Evolutionary conservation across 495 filamentous ascomycete species (phyloP), one percentile per base, ranked within the genome.

Genomic region (Hapsidospora chrysogenum): DNA sequence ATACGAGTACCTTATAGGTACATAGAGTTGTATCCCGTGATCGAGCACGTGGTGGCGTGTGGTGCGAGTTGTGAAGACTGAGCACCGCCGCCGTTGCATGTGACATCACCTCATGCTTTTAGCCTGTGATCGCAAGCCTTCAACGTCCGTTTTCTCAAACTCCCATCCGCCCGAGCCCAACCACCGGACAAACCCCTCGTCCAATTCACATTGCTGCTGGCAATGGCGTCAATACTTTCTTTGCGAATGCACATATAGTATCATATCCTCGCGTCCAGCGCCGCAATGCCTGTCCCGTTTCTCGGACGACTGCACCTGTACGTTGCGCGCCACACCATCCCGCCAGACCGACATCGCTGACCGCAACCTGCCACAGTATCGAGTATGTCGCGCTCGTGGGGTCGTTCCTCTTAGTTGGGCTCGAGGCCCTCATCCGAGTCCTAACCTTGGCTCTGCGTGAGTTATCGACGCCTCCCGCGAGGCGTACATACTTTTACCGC

Each of bases 371-470:
- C 11, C 10, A 17, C 47, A 82, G 78, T 56, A 61, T 61, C 52
- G 86, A 97, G 57, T 95, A 96, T 62, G 53, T 84, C 40, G 82
- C 84, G 26, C 73, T 97, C 28, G 56, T 85, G 27, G 74, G 72
- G 28, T 94, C 86, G 11, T 74, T 97, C 43, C 45, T 83, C 22
- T 67, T 96, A 23, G 72, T 95, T 28, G 62, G 74, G 30, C 61
- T 92, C 26, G 89, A 96, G 54, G 73, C 69, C 18, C 46, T 92
- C 34, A 76, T 93, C 41, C 70, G 86, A 38, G 55, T 94, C n/a
- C 74, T 94, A 33, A 96, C 89, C 2, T 74, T 94, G 33, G 80
- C 80, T 34, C 69, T 97, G 26, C 89, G 82, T 89, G 58, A 59
- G 78, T 58, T 3, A 26, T 6, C 6, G 23, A 26, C 6, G 11